Base-by-base conservation (phyloP, 139 green algal species). In the Coelastrella sp. region DNA sequence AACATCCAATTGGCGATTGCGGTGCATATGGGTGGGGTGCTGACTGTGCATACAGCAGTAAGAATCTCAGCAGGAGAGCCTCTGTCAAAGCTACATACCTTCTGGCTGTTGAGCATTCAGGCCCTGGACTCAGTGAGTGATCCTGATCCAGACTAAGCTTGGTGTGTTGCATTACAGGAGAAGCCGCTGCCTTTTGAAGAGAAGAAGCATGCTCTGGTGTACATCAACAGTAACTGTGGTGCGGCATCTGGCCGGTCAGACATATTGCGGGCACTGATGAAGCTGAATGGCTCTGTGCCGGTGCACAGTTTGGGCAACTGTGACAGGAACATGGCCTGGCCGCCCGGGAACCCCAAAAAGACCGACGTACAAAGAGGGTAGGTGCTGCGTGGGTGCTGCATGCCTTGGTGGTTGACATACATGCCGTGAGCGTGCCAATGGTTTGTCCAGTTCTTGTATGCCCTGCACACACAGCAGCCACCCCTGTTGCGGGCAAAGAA, bases 221-320 rank as follows among this genome's bases (percentile, higher is more conserved):
- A 89, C 85, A 82, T 89, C 5, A 83, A 83, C 85, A 74, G 73
- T 57, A 89, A 89, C 57, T 89, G 85, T 59, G 73, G n/a, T 47
- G 47, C 64, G 3, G 54, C 5, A 5, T 75, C 56, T 3, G 71
- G 60, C 54, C 57, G 85, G 7, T 47, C 71, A 10, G 6, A n/a
- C 17, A 71, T 89, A 13, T 59, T 89, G 73, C 19, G 11, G 3
- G 3, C 83, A 22, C 64, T 79, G 73, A 54, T 83, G 8, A 17
- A 13, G 20, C 73, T 89, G 20, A 47, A 23, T 4, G 47, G 66
- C 19, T 19, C 5, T 17, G 73, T 66, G 58, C 56, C 85, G 5
- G 71, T 89, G n/a, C 85, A 89, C 68, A 32, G 54, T 5, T 89
- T 83, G 16, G 85, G 85, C 20, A 16, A 16, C 0, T 83, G 73